Base-by-base conservation (phyloP, 78 protist species). In the Isochrysis galbana region DNA sequence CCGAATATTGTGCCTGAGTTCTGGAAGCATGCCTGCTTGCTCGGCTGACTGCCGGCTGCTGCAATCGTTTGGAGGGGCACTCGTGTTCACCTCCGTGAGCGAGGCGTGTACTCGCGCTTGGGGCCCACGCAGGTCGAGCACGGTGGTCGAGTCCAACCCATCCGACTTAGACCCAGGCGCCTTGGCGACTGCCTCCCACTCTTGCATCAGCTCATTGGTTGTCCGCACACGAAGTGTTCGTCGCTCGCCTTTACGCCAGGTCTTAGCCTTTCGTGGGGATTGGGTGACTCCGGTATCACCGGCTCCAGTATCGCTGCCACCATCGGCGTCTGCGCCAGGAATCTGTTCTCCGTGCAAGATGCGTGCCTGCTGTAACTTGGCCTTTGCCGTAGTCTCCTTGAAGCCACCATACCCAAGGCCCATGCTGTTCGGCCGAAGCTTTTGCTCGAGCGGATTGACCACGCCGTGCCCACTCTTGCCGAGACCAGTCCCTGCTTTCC, bases 1-100 rank as follows among this genome's bases (percentile, higher is more conserved):
- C 36, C 88, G 88, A 48, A 82, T 25, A 39, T 82, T 82, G 88
- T 82, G 88, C 39, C 41, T 36, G 1, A 82, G 61, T 55, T 82
- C 88, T 21, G 88, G 88, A 0, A 45, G 39, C 39, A 82, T 23
- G 17, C 29, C 48, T 46, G 19, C 86, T n/a, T 36, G 23, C 39
- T 1, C 34, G 48, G 0, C 51, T 1, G 32, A 5, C 42, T 23
- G 51, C n/a, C n/a, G n/a, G n/a, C n/a, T n/a, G n/a, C n/a, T n/a
- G 44, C 44, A 39, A 25, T 1, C 29, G 42, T 36, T 55, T 55
- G 88, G 67, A 21, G 38, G 42, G 67, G 61, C n/a, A 26, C 51
- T 34, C 42, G 11, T 47, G 32, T 39, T 19, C 29, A 47, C 86
- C n/a, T 21, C 48, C 61, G 88, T 55, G 32, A 82, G 19, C 29